Evolutionary conservation across 2,329 filamentous ascomycete genomes (phyloP).

Genomic region (Trichophyton rubrum): DNA sequence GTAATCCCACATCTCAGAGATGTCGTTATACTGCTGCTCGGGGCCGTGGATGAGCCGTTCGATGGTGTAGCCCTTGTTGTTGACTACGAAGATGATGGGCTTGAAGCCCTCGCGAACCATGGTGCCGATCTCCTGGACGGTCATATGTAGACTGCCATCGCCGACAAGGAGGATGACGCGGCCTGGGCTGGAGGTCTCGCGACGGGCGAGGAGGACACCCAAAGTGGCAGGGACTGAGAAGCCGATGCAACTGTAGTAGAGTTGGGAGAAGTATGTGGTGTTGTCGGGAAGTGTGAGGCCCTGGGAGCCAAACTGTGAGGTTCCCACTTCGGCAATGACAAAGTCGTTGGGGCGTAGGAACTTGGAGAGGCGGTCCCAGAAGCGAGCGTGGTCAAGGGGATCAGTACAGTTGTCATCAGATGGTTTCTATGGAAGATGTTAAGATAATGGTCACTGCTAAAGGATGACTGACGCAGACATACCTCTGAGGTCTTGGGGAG

Average conservation of each 20-base stretch:
- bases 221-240: constrained; percentile 17
- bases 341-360: constrained; percentile 14
- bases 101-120: constrained; percentile 18
- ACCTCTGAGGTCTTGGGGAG: constrained; percentile 1
- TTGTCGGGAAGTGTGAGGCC: constrained; percentile 16
- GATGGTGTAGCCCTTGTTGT: constrained; percentile 20
- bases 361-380: constrained; percentile 11
- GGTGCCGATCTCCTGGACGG: constrained; percentile 19
- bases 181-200: constrained; percentile 14
- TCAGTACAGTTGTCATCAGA: constrained; percentile 9
- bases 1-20: constrained; percentile 17
- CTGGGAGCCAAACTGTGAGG: constrained; percentile 17
- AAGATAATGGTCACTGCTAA: background rate
- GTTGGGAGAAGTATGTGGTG: constrained; percentile 15
- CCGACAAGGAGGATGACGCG: constrained; percentile 18
- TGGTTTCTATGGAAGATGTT: background rate
- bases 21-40: constrained; percentile 17
- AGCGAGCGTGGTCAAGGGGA: constrained; percentile 10
- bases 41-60: constrained; percentile 21
- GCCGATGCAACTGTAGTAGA: constrained; percentile 19
- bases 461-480: background rate
- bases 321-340: constrained; percentile 18
- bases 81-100: constrained; percentile 18
- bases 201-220: constrained; percentile 16
- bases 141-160: constrained; percentile 21